phyloP scores from a whole-genome alignment of 1,139 yeast genomes.

The Debaryomycetaceae sp. region DNA sequence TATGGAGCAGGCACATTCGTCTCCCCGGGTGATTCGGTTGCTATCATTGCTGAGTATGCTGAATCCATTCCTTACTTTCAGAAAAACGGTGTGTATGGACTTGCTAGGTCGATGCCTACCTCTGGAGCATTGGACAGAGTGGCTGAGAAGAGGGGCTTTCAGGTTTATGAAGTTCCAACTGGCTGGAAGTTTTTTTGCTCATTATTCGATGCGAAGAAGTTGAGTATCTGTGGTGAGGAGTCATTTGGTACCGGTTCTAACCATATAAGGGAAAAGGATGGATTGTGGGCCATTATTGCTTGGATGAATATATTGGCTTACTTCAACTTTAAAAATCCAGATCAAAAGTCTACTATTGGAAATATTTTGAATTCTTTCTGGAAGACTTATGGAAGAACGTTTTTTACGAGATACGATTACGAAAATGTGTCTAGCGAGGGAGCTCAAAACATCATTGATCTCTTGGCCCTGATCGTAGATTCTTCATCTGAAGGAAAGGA shows the following conservation, averaged over 20 bases:
- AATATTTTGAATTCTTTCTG: constrained; percentile 84
- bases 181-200: constrained; percentile 99
- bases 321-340: constrained; percentile 54
- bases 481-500: constrained; percentile 39
- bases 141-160: constrained; percentile 71
- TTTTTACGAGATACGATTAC: constrained; percentile 93
- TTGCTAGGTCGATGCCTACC: constrained; percentile 99
- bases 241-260: constrained; percentile 97
- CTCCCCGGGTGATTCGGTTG: constrained; percentile 98
- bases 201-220: constrained; percentile 84
- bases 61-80: constrained; percentile 84
- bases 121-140: constrained; percentile 92
- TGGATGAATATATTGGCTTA: constrained; percentile 96
- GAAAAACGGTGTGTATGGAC: constrained; percentile 81
- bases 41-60: constrained; percentile 94
- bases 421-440: constrained; percentile 78
- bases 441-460: constrained; percentile 65
- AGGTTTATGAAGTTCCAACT: constrained; percentile 93
- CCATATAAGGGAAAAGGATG: constrained; percentile 97
- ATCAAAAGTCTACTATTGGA: constrained; percentile 61
- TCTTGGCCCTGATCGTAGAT: constrained; percentile 42
- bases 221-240: constrained; percentile 97
- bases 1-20: constrained; percentile 95
- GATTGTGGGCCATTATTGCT: constrained; percentile 95
- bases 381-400: constrained; percentile 94